Percentiles rank a stretch among this genome's conserved stretches.
These are phyloP conservation scores for Blastomyces emzantsi DNA, from an alignment of 2,329 filamentous ascomycete genomes.

Conservation along the genomic window DNA sequence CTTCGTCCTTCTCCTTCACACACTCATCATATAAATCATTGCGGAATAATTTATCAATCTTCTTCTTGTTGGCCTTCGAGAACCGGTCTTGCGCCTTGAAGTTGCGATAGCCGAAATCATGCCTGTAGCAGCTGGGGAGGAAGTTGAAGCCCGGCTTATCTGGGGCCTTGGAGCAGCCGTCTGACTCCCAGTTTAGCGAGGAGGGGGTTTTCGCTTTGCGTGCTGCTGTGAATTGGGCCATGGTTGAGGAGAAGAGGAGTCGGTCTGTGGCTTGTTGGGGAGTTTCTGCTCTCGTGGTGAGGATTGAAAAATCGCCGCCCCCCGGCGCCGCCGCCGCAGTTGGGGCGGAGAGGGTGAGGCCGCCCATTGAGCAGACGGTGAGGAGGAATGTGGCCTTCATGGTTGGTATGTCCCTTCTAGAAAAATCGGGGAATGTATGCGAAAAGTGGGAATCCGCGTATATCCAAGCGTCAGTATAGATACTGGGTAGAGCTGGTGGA, in stretches of 20 bases:
- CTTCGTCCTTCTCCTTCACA: conserved; percentile 8
- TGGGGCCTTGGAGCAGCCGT: conserved; percentile 28
- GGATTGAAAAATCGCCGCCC: background rate
- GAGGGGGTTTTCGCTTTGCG: conserved; percentile 36
- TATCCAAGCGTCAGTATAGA: background rate
- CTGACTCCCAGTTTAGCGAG: conserved; percentile 29
- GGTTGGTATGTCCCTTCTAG: background rate
- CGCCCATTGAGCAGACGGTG: background rate
- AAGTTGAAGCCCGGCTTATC: conserved; percentile 31
- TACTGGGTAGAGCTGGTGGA: background rate
- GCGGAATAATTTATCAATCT: conserved; percentile 46
- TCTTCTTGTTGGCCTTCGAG: conserved; percentile 33
- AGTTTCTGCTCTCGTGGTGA: background rate
- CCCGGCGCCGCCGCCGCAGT: background rate
- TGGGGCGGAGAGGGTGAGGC: background rate
- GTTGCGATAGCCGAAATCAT: conserved; percentile 51
- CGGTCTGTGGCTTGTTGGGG: conserved; percentile 33
- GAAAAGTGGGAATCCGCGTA: background rate
- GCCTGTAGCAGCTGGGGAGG: conserved; percentile 41
- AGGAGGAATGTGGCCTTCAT: background rate
- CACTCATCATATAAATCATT: conserved; percentile 28
- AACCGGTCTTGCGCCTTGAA: conserved; percentile 44
- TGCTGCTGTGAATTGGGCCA: conserved; percentile 36
- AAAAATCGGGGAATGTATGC: too few relatives aligned
- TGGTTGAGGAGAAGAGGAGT: conserved; percentile 39